Evolutionary conservation across 805 yeast genomes (phyloP), one percentile per base, ranked within the genome.

Genomic region (Kluyveromyces dobzhanskii): DNA sequence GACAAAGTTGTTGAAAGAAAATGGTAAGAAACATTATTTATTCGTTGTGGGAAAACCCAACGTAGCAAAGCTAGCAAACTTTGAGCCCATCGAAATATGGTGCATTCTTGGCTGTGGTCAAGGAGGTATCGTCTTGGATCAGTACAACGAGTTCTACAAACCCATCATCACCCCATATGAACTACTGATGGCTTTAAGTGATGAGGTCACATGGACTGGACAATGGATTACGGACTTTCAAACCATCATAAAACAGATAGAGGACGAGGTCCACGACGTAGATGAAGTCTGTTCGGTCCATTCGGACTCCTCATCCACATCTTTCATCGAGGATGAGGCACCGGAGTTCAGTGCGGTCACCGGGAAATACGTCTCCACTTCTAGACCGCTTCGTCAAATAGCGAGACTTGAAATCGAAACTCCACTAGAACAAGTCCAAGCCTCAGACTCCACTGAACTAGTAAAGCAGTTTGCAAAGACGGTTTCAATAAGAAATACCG

Each of bases 21-120:
- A 90, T 0, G 96, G 85, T 2, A 92, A 92, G 62, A 92, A 92
- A 54, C 90, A 85, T 48, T 92, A 92, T 55, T 73, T 86, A 56
- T 87, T 92, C 64, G 97, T 88, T 3, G 97, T 92, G 3, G 98
- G 98, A 9, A 92, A 92, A 59, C 97, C 97, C 8, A 92, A 92
- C 54, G 97, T 92, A 14, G 95, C 98, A 18, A 92, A 92, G 54
- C 67, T 92, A 37, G 98, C 97, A 8, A 92, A 92, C 58, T 92
- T 92, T 56, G 98, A 90, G 45, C 79, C 77, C n/a, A 75, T 92
- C 11, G 97, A 92, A 49, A 72, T 85, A 17, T 92, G 98, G 97
- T 88, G 94, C 53, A 75, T 92, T 10, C 61, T 92, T 11, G 98
- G 98, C 0, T 92, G 98, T 58, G 87, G 94, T 9, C 86, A 87